Conservation (phyloP, 352 stramenopile genomes). For the Globisporangium middletonii region DNA sequence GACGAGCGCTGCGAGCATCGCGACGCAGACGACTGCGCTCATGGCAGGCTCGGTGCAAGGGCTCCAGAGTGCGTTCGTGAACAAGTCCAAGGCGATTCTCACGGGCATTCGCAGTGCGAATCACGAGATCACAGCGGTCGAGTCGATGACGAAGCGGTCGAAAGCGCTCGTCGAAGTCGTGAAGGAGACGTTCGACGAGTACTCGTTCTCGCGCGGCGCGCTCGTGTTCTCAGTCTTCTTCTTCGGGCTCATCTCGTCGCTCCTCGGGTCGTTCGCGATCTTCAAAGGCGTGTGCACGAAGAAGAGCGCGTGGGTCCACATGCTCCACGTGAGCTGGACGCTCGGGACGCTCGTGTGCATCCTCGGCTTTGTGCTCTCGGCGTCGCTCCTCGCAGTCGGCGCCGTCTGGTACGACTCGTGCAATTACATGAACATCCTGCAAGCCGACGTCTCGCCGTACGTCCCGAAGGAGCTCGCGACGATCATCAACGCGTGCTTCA, state of each 20-base stretch:
- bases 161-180: slow-evolving; percentile 52
- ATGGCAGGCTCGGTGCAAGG: slow-evolving; percentile 25
- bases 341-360: slow-evolving; percentile 73
- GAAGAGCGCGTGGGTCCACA: slow-evolving; percentile 63
- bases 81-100: slow-evolving; percentile 28
- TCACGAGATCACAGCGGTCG: slow-evolving; percentile 41
- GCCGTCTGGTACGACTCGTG: slow-evolving; percentile 78
- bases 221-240: slow-evolving; percentile 78
- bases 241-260: slow-evolving; percentile 58
- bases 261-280: slow-evolving; percentile 61
- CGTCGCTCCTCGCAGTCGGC: slow-evolving; percentile 63
- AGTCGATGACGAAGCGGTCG: slow-evolving; percentile 49
- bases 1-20: slow-evolving; percentile 19
- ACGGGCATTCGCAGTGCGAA: slow-evolving; percentile 34
- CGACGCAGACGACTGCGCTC: slow-evolving; percentile 14
- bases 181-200: slow-evolving; percentile 60
- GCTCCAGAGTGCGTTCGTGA: slow-evolving; percentile 43
- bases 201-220: slow-evolving; percentile 70
- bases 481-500: slow-evolving; percentile 69
- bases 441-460: slow-evolving; percentile 66
- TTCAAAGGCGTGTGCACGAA: slow-evolving; percentile 73
- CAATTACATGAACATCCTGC: slow-evolving; percentile 79
- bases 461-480: slow-evolving; percentile 47
- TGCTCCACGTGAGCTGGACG: slow-evolving; percentile 73
- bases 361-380: slow-evolving; percentile 67